phyloP scores from a whole-genome alignment of 2,329 filamentous ascomycete species.

The Aotearoamyces nothofagi region DNA sequence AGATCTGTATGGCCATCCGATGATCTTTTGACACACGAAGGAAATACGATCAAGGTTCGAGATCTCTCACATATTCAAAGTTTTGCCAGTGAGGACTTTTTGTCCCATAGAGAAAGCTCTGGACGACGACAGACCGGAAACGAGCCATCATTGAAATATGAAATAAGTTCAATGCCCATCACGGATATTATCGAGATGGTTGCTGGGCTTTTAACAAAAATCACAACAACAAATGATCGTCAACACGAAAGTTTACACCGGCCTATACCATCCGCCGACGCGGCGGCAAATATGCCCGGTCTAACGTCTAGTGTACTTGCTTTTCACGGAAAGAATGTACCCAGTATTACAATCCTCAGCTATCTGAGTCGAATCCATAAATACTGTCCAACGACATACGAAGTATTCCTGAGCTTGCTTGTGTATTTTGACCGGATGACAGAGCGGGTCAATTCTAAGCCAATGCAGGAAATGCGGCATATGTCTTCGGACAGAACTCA shows the following conservation, averaged over 20 bases:
- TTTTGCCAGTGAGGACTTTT: constrained; percentile 65
- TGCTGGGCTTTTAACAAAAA: constrained; percentile 87
- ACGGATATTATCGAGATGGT: constrained; percentile 99
- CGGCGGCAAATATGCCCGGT: constrained; percentile 39
- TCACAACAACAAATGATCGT: constrained; percentile 88
- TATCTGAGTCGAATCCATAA: constrained; percentile 95
- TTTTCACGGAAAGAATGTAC: constrained; percentile 96
- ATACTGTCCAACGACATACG: constrained; percentile 96
- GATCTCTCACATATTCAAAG: constrained; percentile 85
- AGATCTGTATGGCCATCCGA: constrained; percentile 19
- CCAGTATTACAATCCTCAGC: constrained; percentile 90
- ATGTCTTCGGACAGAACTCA: constrained; percentile 9
- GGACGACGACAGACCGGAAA: constrained; percentile 34
- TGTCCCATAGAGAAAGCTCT: constrained; percentile 35
- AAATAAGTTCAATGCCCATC: constrained; percentile 96
- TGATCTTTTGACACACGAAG: constrained; percentile 21
- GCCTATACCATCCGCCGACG: constrained; percentile 41
- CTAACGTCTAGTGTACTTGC: constrained; percentile 68
- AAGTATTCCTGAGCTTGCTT: constrained; percentile 87
- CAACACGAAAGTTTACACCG: constrained; percentile 87
- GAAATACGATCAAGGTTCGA: constrained; percentile 56
- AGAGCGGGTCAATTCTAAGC: constrained; percentile 75
- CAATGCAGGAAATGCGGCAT: constrained; percentile 46
- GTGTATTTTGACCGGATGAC: constrained; percentile 99
- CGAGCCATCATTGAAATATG: constrained; percentile 48